Percentiles rank a stretch among this genome's conserved stretches.
phyloP scores from a whole-genome alignment of 805 yeast species.

The Debaryomyces hansenii region DNA sequence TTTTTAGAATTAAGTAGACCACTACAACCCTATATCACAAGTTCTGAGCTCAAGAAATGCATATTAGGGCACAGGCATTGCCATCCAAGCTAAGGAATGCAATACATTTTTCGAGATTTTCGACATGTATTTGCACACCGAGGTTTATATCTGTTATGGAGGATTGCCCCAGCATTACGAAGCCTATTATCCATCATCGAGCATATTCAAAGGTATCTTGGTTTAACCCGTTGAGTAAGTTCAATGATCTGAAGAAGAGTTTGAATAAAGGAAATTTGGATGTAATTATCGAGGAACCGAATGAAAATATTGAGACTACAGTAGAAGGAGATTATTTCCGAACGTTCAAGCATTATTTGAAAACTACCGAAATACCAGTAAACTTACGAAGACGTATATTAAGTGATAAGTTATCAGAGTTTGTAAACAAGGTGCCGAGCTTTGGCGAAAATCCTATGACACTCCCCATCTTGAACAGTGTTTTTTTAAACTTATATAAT shows the following conservation, averaged over 20 bases:
- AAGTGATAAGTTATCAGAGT: slow-evolving; percentile 16
- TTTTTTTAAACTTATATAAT: slow-evolving; percentile 16
- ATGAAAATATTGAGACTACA: not conserved
- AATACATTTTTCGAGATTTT: not conserved
- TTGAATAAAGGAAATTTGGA: not conserved
- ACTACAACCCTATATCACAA: too few species aligned
- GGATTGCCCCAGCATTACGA: not conserved
- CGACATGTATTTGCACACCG: not conserved
- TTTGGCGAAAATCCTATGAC: slow-evolving; percentile 7
- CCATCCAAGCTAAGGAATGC: too few species aligned
- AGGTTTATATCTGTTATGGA: not conserved
- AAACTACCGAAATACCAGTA: slow-evolving; percentile 24
- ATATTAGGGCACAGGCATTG: too few species aligned
- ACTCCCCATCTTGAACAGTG: slow-evolving; percentile 20
- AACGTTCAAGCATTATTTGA: slow-evolving; percentile 25
- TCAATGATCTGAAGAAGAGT: slow-evolving; percentile 1
- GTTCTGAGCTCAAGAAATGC: too few species aligned
- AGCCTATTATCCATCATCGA: not conserved
- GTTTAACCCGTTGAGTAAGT: slow-evolving; percentile 18
- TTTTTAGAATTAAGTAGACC: not conserved
- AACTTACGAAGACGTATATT: slow-evolving; percentile 18
- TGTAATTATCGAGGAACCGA: slow-evolving; percentile 10
- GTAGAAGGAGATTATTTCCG: slow-evolving; percentile 5
- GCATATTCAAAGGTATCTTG: slow-evolving; percentile 6
- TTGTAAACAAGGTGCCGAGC: slow-evolving; percentile 9